Evolutionary conservation across 2,329 filamentous ascomycete genomes (phyloP).

Genomic region (Ascochyta lentis): DNA sequence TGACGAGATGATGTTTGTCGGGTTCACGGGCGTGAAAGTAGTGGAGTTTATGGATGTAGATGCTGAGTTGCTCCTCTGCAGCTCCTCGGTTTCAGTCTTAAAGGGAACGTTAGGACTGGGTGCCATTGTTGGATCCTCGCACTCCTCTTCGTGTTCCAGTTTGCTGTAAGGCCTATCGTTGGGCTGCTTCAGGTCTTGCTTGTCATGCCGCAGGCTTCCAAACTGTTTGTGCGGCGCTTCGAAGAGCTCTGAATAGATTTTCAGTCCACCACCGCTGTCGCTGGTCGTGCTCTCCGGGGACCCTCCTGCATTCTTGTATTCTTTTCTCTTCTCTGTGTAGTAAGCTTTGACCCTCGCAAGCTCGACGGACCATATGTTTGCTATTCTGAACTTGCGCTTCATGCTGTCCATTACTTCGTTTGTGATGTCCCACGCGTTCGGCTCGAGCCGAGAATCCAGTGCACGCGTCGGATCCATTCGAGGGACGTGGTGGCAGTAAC

Average conservation of each 20-base stretch:
- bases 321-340: conserved; percentile 19
- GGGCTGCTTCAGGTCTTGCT: background rate
- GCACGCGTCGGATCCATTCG: conserved; percentile 68
- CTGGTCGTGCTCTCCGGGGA: conserved; percentile 28
- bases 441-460: conserved; percentile 48
- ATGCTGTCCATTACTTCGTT: conserved; percentile 25
- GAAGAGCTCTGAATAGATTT: conserved; percentile 25
- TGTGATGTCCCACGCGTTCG: conserved; percentile 26
- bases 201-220: conserved; percentile 17
- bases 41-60: background rate
- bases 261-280: conserved; percentile 29
- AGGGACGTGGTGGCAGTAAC: conserved; percentile 72
- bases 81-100: conserved; percentile 8
- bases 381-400: conserved; percentile 23
- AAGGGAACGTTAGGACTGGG: background rate
- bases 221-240: conserved; percentile 31
- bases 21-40: conserved; percentile 23
- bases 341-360: conserved; percentile 17
- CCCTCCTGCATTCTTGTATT: conserved; percentile 23
- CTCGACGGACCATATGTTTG: conserved; percentile 19
- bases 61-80: conserved; percentile 2
- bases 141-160: conserved; percentile 24
- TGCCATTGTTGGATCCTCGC: conserved; percentile 6
- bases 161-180: conserved; percentile 23
- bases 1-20: background rate